These are phyloP conservation scores for Delphinella strobiligena DNA, from an alignment of 2,329 filamentous ascomycete genomes.

Conservation along the genomic window DNA sequence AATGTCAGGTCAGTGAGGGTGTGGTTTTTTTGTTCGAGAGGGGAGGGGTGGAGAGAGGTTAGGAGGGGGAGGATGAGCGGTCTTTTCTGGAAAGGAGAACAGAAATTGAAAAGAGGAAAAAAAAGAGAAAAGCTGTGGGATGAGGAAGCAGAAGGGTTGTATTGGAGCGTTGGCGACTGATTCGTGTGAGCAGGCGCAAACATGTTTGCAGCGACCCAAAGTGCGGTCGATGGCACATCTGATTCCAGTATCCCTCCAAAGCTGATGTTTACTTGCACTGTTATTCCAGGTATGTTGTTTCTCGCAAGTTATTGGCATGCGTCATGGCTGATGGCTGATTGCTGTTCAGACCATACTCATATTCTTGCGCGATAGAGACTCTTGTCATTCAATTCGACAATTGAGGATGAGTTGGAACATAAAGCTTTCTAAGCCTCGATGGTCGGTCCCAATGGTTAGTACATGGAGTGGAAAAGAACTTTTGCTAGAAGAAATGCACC, in stretches of 20 bases:
- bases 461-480: not conserved
- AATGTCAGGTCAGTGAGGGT: conserved; percentile 5
- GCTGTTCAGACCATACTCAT: too few relatives aligned
- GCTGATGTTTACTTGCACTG: not conserved
- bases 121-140: too few relatives aligned
- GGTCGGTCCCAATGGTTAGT: not conserved
- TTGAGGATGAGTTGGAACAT: too few relatives aligned
- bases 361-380: too few relatives aligned
- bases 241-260: not conserved
- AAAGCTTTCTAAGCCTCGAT: not conserved
- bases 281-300: not conserved
- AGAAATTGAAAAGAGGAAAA: not conserved
- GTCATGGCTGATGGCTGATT: not conserved
- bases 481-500: not conserved
- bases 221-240: conserved; percentile 5
- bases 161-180: not conserved
- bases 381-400: too few relatives aligned
- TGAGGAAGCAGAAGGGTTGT: not conserved
- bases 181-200: conserved; percentile 1
- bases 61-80: not conserved
- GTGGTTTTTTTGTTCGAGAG: not conserved
- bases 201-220: conserved; percentile 6
- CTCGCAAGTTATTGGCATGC: not conserved
- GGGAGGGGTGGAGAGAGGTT: too few relatives aligned
- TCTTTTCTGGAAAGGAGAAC: not conserved